Evolutionary conservation across 106 monocot species (phyloP).

Genomic region (Iris macrosiphon): DNA sequence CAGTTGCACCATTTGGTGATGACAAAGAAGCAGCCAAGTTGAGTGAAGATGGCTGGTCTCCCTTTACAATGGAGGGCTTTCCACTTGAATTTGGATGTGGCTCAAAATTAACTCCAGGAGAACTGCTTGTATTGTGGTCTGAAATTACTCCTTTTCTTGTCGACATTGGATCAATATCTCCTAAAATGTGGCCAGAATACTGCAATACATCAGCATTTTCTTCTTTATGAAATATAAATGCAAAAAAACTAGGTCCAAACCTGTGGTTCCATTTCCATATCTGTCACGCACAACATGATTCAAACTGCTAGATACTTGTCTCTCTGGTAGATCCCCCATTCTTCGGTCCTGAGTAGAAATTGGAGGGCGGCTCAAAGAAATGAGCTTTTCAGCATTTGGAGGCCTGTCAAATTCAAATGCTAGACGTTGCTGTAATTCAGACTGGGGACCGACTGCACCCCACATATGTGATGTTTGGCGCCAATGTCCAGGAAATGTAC

Average conservation of each 20-base stretch:
- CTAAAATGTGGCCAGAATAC: conserved; percentile 8
- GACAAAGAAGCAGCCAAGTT: conserved; percentile 26
- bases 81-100: conserved; percentile 30
- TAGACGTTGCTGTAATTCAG: conserved; percentile 85
- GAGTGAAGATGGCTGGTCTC: conserved; percentile 27
- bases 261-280: conserved; percentile 40
- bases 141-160: conserved; percentile 26
- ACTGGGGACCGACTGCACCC: conserved; percentile 49
- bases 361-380: conserved; percentile 38
- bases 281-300: conserved; percentile 41
- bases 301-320: conserved; percentile 22
- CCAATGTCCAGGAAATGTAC: conserved; percentile 77
- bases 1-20: conserved; percentile 22
- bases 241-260: conserved; percentile 24
- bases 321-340: conserved; percentile 38
- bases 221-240: conserved; percentile 13
- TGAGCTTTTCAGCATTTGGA: conserved; percentile 38
- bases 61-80: conserved; percentile 16
- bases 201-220: conserved; percentile 4
- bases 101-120: conserved; percentile 32
- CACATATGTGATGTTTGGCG: conserved; percentile 64
- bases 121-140: background rate
- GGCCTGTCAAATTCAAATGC: conserved; percentile 90
- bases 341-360: conserved; percentile 47
- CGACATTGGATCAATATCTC: conserved; percentile 22